These are phyloP conservation scores for Leccinum subgranulosum DNA, from an alignment of 768 basidiomycete species.

Conservation along the genomic window DNA sequence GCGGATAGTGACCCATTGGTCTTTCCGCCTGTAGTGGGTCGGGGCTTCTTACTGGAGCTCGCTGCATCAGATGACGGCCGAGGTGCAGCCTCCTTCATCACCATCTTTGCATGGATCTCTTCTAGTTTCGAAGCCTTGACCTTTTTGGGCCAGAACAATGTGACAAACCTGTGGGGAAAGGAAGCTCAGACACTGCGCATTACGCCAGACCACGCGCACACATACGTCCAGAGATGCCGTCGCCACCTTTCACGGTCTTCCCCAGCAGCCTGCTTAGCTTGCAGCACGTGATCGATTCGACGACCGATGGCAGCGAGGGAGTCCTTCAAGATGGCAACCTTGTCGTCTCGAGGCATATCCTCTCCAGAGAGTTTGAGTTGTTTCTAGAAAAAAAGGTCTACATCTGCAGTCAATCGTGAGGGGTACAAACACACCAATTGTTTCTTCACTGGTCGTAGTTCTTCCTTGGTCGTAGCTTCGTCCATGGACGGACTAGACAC, in stretches of 20 bases:
- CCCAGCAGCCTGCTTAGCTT: slow-evolving; percentile 70
- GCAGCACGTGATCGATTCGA: slow-evolving; percentile 83
- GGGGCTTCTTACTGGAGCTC: slow-evolving; percentile 55
- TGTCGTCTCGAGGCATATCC: slow-evolving; percentile 91
- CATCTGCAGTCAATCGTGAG: not conserved
- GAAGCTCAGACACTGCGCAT: slow-evolving; percentile 10
- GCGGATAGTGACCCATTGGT: slow-evolving; percentile 49
- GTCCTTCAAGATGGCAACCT: slow-evolving; percentile 93
- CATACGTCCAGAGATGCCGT: slow-evolving; percentile 95
- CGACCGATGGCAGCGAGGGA: slow-evolving; percentile 91
- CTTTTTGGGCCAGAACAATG: slow-evolving; percentile 96
- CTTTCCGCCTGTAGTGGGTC: slow-evolving; percentile 47
- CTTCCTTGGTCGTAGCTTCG: slow-evolving; percentile 88
- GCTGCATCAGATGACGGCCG: slow-evolving; percentile 48
- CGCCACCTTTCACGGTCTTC: slow-evolving; percentile 87
- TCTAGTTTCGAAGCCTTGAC: slow-evolving; percentile 91
- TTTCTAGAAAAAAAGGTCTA: slow-evolving; percentile 55
- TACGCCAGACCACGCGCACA: slow-evolving; percentile 20
- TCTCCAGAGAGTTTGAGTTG: slow-evolving; percentile 92
- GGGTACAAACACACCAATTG: slow-evolving; percentile 62
- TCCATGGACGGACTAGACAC: slow-evolving; percentile 86
- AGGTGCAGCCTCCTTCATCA: slow-evolving; percentile 79
- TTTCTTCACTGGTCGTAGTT: slow-evolving; percentile 93
- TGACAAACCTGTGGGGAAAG: slow-evolving; percentile 69
- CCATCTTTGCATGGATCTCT: slow-evolving; percentile 96